Base-by-base conservation (phyloP, 139 green algal genomes). In the Ettlia oleoabundans region DNA sequence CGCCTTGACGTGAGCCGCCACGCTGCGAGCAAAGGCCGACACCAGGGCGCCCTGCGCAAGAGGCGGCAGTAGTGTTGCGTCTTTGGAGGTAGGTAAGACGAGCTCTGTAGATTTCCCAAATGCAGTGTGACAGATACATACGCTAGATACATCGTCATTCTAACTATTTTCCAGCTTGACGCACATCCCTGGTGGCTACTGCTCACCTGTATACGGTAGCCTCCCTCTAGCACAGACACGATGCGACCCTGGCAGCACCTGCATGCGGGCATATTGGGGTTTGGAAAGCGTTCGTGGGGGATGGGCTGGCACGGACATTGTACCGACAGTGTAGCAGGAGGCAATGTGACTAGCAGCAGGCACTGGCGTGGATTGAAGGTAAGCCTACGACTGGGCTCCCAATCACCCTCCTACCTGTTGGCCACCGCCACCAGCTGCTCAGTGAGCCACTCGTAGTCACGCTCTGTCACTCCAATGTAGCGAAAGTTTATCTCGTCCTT, bases 381-480 rank as follows among this genome's bases (percentile, higher is more conserved):
- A n/a, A n/a, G n/a, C n/a, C n/a, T n/a, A n/a, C n/a, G n/a, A n/a
- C n/a, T n/a, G n/a, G n/a, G n/a, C n/a, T n/a, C n/a, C n/a, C n/a
- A n/a, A n/a, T 5, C 28, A 35, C 10, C 4, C 5, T 1, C 63
- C 4, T 65, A 83, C 78, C 67, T 64, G 76, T 80, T 86, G 51
- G 78, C 82, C 58, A 94, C 87, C 85, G 94, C 84, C 79, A 95
- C 88, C 66, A 98, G 89, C 89, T 97, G 88, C 47, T 94, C 89
- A 15, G 94, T 97, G 28, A 98, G 40, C 94, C 94, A 98, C 89
- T 96, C 92, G 79, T 94, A 98, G 82, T 98, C 95, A 24, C 83
- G 79, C 86, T 98, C 94, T n/a, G 87, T 90, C 2, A 97, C 84
- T 61, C 95, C 95, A 64, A 98, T 92, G 89, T 95, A 97, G 22